Conservation (phyloP, 1,284 basidiomycete species). For the Heterobasidion occidentale region DNA sequence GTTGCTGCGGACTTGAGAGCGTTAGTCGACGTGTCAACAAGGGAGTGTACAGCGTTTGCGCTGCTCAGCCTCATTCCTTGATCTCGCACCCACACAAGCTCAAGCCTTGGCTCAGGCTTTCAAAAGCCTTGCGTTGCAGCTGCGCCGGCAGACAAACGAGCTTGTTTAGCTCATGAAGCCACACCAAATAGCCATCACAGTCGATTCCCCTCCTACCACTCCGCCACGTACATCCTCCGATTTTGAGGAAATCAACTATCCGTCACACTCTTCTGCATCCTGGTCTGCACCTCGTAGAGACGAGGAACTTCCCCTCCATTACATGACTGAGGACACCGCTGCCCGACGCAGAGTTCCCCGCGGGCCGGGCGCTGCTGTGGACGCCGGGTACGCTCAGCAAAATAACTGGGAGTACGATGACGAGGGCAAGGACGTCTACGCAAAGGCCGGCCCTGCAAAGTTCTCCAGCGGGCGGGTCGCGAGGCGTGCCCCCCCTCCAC, state of each 20-base stretch:
- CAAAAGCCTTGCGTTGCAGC: too few relatives aligned
- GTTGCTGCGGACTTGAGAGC: not conserved
- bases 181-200: slow-evolving; percentile 59
- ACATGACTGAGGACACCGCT: slow-evolving; percentile 65
- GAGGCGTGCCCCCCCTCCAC: slow-evolving; percentile 51
- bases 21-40: slow-evolving; percentile 1
- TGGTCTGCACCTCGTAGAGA: slow-evolving; percentile 29
- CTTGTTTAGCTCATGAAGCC: slow-evolving; percentile 45
- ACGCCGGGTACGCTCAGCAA: slow-evolving; percentile 29
- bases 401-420: slow-evolving; percentile 41
- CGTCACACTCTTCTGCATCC: slow-evolving; percentile 29
- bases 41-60: not conserved
- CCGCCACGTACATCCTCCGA: slow-evolving; percentile 43
- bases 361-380: slow-evolving; percentile 30
- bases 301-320: slow-evolving; percentile 60
- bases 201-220: slow-evolving; percentile 43
- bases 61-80: not conserved
- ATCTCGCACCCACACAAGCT: not conserved
- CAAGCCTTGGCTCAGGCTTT: too few relatives aligned
- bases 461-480: slow-evolving; percentile 48
- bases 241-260: slow-evolving; percentile 64
- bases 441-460: slow-evolving; percentile 45
- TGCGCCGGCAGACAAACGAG: not conserved
- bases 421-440: slow-evolving; percentile 69
- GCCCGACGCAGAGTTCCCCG: slow-evolving; percentile 46